phyloP scores from a whole-genome alignment of 1,284 basidiomycete species.

The Leccinum cinnamomeum region DNA sequence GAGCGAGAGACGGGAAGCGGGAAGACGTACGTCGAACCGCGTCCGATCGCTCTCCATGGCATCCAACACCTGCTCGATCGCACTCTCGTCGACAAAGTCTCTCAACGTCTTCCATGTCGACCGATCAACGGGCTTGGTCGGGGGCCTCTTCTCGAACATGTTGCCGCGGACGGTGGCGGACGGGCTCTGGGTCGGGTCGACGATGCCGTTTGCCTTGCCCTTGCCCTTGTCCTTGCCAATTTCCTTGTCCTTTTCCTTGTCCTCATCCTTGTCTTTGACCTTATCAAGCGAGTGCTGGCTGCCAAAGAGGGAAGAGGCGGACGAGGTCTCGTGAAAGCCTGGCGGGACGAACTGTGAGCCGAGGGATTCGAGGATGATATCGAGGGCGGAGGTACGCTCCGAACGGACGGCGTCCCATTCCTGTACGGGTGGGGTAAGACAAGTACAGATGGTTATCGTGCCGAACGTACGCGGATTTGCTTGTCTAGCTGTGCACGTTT shows the following conservation, averaged over 20 bases:
- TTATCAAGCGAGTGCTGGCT: slow-evolving; percentile 62
- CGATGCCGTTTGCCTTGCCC: slow-evolving; percentile 25
- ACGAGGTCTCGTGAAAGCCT: slow-evolving; percentile 65
- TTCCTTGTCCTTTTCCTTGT: neutral
- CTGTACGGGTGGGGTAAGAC: slow-evolving; percentile 41
- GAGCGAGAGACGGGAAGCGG: neutral
- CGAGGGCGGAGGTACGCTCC: slow-evolving; percentile 60
- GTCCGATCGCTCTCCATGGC: slow-evolving; percentile 66
- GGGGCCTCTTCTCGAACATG: slow-evolving; percentile 27
- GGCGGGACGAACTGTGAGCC: slow-evolving; percentile 71
- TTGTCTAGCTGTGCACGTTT: slow-evolving; percentile 59
- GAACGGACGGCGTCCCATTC: slow-evolving; percentile 66
- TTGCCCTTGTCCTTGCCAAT: neutral
- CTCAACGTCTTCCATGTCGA: slow-evolving; percentile 74
- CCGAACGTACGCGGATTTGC: slow-evolving; percentile 56
- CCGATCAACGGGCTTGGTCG: slow-evolving; percentile 44
- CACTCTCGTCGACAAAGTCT: slow-evolving; percentile 79
- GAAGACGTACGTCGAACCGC: slow-evolving; percentile 58
- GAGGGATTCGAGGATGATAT: slow-evolving; percentile 67
- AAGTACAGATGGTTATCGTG: neutral
- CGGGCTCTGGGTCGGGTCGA: slow-evolving; percentile 39
- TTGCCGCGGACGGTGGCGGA: slow-evolving; percentile 48
- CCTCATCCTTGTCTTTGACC: neutral
- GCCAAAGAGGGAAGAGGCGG: slow-evolving; percentile 72
- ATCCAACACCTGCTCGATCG: slow-evolving; percentile 72